Evolutionary conservation across 2,329 filamentous ascomycete species (phyloP).

Genomic region (Graphiopsis chlorocephala): DNA sequence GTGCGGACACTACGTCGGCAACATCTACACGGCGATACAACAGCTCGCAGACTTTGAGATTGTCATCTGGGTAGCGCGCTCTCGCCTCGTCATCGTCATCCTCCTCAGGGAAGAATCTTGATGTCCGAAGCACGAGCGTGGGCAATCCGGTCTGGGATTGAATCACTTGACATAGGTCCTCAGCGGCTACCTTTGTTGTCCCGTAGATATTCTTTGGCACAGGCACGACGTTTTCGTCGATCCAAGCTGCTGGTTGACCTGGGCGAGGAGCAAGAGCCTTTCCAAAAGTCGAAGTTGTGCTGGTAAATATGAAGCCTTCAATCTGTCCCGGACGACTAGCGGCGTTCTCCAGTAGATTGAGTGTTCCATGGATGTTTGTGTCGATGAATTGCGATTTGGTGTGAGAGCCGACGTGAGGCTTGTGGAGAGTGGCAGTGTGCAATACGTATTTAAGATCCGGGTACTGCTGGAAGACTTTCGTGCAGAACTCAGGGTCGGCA

Average conservation of each 20-base stretch:
- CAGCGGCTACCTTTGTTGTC: slow-evolving; percentile 49
- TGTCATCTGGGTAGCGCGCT: slow-evolving; percentile 18
- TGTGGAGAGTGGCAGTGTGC: slow-evolving; percentile 23
- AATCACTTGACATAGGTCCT: slow-evolving; percentile 47
- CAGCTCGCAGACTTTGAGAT: slow-evolving; percentile 23
- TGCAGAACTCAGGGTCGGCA: slow-evolving; percentile 16
- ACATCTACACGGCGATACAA: slow-evolving; percentile 22
- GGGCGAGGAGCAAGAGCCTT: slow-evolving; percentile 20
- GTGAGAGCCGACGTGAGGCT: slow-evolving; percentile 23
- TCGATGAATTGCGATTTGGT: slow-evolving; percentile 22
- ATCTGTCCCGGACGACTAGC: slow-evolving; percentile 15
- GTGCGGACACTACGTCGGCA: slow-evolving; percentile 19
- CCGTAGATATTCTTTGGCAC: slow-evolving; percentile 34
- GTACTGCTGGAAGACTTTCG: slow-evolving; percentile 9
- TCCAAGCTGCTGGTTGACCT: slow-evolving; percentile 24
- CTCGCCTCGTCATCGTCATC: slow-evolving; percentile 20
- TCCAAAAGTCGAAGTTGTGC: slow-evolving; percentile 24
- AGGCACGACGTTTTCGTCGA: slow-evolving; percentile 21
- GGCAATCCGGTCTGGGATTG: slow-evolving; percentile 42
- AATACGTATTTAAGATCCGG: slow-evolving; percentile 19
- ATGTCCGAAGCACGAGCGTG: slow-evolving; percentile 45
- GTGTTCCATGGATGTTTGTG: slow-evolving; percentile 22
- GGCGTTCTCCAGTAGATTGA: slow-evolving; percentile 21
- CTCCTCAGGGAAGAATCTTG: slow-evolving; percentile 38
- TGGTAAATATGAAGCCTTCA: slow-evolving; percentile 22